Base-by-base conservation (phyloP, 495 filamentous ascomycete genomes). In the Hypoxylon trugodes region DNA sequence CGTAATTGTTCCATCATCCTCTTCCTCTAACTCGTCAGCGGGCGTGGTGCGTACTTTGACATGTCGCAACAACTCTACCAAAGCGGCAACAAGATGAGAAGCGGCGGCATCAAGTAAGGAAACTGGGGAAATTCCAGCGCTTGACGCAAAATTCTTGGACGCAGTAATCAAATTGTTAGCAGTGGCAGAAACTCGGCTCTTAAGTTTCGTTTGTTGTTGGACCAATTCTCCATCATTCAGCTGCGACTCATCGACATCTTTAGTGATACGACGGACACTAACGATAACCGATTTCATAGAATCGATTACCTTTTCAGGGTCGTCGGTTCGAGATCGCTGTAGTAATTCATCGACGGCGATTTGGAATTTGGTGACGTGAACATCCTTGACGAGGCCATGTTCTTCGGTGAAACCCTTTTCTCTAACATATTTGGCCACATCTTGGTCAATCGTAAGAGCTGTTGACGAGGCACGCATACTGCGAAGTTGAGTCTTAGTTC, bases 81-180 rank as follows among this genome's bases (percentile, higher is more conserved):
- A 83, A 2, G 91, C 87, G 4, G 90, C 86, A 7, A 89, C 89
- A 18, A 98, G 79, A 76, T 98, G 93, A 10, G 90, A 94, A n/a
- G 93, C 94, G 6, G 95, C 95, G 8, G 95, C 95, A 76, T 98
- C 95, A 12, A 98, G 80, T 16, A 98, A 76, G 2, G 91, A 96
- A n/a, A 98, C 89, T 1, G 96, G 95, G 3, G 91, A 93, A n/a
- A 98, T 80, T 13, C 95, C 95, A 26, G 82, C 85, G 0, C 91
- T 87, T 16, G 79, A 79, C 30, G 90, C 88, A 73, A 93, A 96
- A 68, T 96, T 96, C 79, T 94, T 96, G 16, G 90, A 88, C 2
- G 93, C 92, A 10, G 92, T 98, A 61, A 97, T 96, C 55, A 98
- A 77, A 65, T 96, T 96, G 80, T 98, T 98, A 22, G 95, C 91